Evolutionary conservation across 2,329 filamentous ascomycete genomes (phyloP).

Genomic region (Aspergillus fumigatiaffinis): DNA sequence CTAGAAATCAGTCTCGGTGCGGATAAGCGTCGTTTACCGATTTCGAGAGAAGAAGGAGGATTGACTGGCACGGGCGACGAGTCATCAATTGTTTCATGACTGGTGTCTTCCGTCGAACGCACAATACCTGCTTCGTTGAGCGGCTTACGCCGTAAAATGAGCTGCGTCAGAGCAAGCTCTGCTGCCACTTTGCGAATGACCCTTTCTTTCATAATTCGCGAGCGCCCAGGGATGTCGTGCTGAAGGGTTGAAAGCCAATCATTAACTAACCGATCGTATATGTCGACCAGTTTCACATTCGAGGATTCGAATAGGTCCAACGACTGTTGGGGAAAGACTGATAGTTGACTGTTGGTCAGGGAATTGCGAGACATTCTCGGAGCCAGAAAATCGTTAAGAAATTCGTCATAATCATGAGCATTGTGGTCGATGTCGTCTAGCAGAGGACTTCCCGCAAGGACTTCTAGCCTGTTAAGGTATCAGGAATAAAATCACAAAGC

Average conservation of each 20-base stretch:
- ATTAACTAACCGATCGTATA: conserved; percentile 35
- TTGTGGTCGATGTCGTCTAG: conserved; percentile 37
- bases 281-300: conserved; percentile 20
- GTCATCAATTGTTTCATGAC: neutral
- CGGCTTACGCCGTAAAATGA: conserved; percentile 20
- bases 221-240: conserved; percentile 29
- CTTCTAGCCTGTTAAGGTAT: conserved; percentile 29
- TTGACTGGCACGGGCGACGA: neutral
- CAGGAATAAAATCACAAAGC: conserved; percentile 3
- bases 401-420: conserved; percentile 24
- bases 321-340: conserved; percentile 14
- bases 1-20: neutral
- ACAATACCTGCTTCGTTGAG: neutral
- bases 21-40: neutral
- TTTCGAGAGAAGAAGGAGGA: neutral
- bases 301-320: conserved; percentile 11
- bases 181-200: conserved; percentile 32
- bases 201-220: conserved; percentile 38
- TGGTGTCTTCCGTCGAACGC: neutral
- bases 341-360: neutral
- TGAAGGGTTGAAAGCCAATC: conserved; percentile 36
- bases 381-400: conserved; percentile 16
- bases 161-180: conserved; percentile 34
- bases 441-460: conserved; percentile 20
- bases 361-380: neutral